A percentile compares a stretch with the other conserved stretches of the same genome.
These are phyloP conservation scores for Arthrobotrys megalospora DNA, from an alignment of 2,329 filamentous ascomycete genomes.

Conservation along the genomic window DNA sequence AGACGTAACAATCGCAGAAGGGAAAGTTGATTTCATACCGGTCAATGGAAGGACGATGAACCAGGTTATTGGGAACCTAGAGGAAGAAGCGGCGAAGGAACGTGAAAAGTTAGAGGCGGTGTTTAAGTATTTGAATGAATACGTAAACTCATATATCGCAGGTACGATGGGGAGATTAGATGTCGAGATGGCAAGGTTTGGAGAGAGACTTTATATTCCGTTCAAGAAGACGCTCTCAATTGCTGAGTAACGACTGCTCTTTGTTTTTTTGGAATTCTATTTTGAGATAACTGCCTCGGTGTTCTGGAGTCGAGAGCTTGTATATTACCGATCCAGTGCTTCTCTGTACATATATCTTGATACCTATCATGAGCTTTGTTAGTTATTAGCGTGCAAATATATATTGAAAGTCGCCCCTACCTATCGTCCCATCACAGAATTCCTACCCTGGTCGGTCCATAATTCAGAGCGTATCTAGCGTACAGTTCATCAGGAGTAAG, in stretches of 20 bases:
- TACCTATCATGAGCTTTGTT: not conserved
- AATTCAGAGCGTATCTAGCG: too few relatives aligned
- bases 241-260: too few relatives aligned
- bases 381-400: not conserved
- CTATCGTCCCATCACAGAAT: too few relatives aligned
- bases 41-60: constrained; percentile 42
- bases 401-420: not conserved
- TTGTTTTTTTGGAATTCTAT: too few relatives aligned
- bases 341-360: not conserved
- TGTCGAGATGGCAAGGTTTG: constrained; percentile 50
- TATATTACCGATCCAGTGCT: not conserved
- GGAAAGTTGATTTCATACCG: constrained; percentile 45
- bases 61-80: not conserved
- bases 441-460: too few relatives aligned
- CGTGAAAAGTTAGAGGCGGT: constrained; percentile 29
- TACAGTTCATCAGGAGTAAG: too few relatives aligned
- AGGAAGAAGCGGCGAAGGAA: constrained; percentile 24
- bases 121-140: constrained; percentile 47
- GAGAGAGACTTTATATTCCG: constrained; percentile 51
- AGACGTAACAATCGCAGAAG: constrained; percentile 25
- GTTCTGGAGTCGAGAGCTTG: not conserved
- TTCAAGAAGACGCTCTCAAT: constrained; percentile 11
- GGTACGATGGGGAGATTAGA: constrained; percentile 45
- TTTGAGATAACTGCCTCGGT: not conserved
- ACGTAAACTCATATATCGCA: constrained; percentile 47